Conservation (phyloP, 257 asterid genomes). For the Hygrophila difformis region DNA sequence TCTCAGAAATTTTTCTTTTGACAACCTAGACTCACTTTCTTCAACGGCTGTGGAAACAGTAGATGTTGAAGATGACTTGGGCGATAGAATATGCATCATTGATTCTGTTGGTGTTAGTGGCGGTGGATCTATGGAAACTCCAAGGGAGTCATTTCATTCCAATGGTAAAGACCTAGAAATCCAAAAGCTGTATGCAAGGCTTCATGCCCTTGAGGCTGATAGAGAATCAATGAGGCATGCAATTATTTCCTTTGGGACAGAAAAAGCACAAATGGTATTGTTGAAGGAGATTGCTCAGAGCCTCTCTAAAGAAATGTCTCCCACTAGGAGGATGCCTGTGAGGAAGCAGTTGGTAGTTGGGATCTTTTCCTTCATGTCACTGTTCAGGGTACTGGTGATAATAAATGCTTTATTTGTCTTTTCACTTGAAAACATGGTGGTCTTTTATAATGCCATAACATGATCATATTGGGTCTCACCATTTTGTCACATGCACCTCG, state of each 20-base stretch:
- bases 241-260: constrained; percentile 72
- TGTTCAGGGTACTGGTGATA: constrained; percentile 60
- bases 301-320: constrained; percentile 66
- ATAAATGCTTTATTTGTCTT: constrained; percentile 3
- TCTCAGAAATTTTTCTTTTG: constrained; percentile 50
- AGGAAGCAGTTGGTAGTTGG: constrained; percentile 41
- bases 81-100: constrained; percentile 75
- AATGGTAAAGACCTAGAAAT: constrained; percentile 54
- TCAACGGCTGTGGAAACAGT: constrained; percentile 40
- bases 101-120: constrained; percentile 43
- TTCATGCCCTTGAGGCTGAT: constrained; percentile 96
- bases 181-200: constrained; percentile 76
- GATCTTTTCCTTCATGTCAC: constrained; percentile 42
- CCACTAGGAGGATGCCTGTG: constrained; percentile 34
- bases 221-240: constrained; percentile 97
- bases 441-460: no score
- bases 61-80: constrained; percentile 58
- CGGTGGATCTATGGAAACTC: constrained; percentile 44
- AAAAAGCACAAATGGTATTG: constrained; percentile 76
- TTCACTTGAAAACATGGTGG: constrained; percentile 6
- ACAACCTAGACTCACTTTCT: constrained; percentile 41
- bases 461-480: no score
- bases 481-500: no score
- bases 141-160: constrained; percentile 32
- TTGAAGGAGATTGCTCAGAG: constrained; percentile 93